A percentile compares a stretch with the other conserved stretches of the same genome.
Evolutionary conservation across 2,329 filamentous ascomycete species (phyloP).

Genomic region (Colletotrichum gigasporum): DNA sequence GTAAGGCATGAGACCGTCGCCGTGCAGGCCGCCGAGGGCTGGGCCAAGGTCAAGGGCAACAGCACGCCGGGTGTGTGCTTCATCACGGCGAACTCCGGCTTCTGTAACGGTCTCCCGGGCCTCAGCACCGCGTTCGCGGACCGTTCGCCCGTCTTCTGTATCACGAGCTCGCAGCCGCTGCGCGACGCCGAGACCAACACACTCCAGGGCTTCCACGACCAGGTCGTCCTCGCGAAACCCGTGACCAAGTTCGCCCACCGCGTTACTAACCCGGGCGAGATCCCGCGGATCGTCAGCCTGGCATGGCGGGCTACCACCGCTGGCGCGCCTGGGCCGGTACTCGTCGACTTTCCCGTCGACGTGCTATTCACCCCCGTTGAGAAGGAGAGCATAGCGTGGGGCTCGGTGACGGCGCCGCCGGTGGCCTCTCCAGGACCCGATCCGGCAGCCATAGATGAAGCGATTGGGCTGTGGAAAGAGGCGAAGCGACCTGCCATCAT

Average conservation of each 20-base stretch:
- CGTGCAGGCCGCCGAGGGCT: conserved; percentile 16
- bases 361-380: conserved; percentile 5
- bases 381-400: background rate
- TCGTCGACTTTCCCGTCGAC: conserved; percentile 15
- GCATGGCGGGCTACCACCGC: conserved; percentile 13
- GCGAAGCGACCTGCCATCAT: conserved; percentile 3
- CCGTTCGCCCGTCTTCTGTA: conserved; percentile 14
- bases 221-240: conserved; percentile 10
- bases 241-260: conserved; percentile 14
- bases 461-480: background rate
- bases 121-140: conserved; percentile 12
- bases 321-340: conserved; percentile 14
- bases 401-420: background rate
- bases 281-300: conserved; percentile 13
- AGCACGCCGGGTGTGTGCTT: conserved; percentile 1
- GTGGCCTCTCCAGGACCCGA: background rate
- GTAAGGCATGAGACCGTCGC: conserved; percentile 21
- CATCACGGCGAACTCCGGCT: conserved; percentile 20
- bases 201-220: conserved; percentile 19
- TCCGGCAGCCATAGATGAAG: background rate
- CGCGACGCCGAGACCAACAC: conserved; percentile 14
- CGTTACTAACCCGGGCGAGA: background rate
- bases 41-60: conserved; percentile 21
- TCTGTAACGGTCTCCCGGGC: conserved; percentile 9
- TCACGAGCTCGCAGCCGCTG: conserved; percentile 14